Conservation (phyloP, 495 filamentous ascomycete species). For the Penicillium argentinense region DNA sequence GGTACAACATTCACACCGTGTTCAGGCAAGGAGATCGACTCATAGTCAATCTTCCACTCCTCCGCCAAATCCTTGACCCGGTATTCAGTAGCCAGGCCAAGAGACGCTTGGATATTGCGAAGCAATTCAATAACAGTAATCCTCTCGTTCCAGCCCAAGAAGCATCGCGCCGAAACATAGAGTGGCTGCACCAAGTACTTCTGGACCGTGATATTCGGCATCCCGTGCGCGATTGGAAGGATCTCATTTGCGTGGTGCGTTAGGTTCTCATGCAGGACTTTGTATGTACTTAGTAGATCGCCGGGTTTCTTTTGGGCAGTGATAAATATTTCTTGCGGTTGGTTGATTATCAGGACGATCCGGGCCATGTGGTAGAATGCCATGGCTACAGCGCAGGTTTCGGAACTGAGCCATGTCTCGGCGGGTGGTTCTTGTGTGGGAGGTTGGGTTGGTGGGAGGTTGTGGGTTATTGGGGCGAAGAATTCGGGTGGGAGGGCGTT, state of each 20-base stretch:
- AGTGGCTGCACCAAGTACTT: constrained; percentile 51
- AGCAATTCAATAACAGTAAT: constrained; percentile 37
- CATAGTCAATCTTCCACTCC: constrained; percentile 32
- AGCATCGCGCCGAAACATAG: constrained; percentile 42
- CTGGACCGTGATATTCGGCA: constrained; percentile 38
- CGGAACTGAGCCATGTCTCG: constrained; percentile 50
- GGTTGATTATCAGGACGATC: constrained; percentile 47
- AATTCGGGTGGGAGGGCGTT: constrained; percentile 6
- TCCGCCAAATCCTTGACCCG: constrained; percentile 40
- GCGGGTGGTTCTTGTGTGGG: constrained; percentile 17
- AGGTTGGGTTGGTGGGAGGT: neutral
- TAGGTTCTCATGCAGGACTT: constrained; percentile 35
- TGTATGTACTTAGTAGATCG: constrained; percentile 38
- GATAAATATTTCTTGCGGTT: constrained; percentile 41
- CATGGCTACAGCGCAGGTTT: constrained; percentile 50
- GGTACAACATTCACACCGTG: neutral
- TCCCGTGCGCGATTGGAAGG: constrained; percentile 40
- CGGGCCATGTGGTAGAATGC: constrained; percentile 52
- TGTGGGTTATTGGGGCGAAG: constrained; percentile 5
- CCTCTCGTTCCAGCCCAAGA: constrained; percentile 34
- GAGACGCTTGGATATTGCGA: constrained; percentile 40
- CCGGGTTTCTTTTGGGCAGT: constrained; percentile 23
- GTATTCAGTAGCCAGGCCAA: constrained; percentile 51
- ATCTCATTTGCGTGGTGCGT: constrained; percentile 41
- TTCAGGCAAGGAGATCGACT: neutral